Base-by-base conservation (phyloP, 164 flowering plant genomes). In the Macadamia tetraphylla region DNA sequence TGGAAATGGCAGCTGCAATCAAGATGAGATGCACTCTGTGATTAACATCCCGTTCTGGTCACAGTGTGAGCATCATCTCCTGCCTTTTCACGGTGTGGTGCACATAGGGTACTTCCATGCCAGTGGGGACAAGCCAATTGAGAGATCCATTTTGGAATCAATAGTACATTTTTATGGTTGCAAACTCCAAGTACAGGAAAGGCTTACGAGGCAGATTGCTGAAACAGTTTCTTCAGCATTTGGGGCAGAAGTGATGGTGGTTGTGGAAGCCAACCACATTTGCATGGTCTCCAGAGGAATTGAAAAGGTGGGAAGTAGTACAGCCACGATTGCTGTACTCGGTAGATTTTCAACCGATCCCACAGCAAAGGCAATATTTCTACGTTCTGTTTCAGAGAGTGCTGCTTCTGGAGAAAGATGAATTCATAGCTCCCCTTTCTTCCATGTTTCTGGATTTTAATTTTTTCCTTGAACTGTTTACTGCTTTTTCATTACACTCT, bases 241-340 rank as follows among this genome's bases (percentile, higher is more conserved):
- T 60, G 88, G 89, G 10, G 78, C 73, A 62, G 93, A 88, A 74
- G 87, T 92, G 53, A 90, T 95, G 75, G 97, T 90, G 14, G 97
- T 90, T 31, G 98, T 80, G 67, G 99, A 95, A 80, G 98, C 97
- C 15, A 79, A 67, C 60, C 98, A 95, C 71, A 89, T 88, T 35
- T 95, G 99, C 70, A 95, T 92, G 99, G 83, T 92, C 72, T 86
- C 98, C 17, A 81, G 99, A 76, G 99, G 98, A 52, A 86, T 95
- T 17, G 96, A 92, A 82, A 90, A 95, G 75, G 74, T 90, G 69
- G 90, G 98, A 44, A 92, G 97, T 53, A 89, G 76, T 66, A 95
- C 99, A 31, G 97, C 93, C 6, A 95, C 99, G 18, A 81, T 87
- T 69, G 97, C 96, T 44, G 85, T 78, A 5, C 74, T 89, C 17